Base-by-base conservation (phyloP, 2,329 filamentous ascomycete species). In the Ilyonectria robusta region DNA sequence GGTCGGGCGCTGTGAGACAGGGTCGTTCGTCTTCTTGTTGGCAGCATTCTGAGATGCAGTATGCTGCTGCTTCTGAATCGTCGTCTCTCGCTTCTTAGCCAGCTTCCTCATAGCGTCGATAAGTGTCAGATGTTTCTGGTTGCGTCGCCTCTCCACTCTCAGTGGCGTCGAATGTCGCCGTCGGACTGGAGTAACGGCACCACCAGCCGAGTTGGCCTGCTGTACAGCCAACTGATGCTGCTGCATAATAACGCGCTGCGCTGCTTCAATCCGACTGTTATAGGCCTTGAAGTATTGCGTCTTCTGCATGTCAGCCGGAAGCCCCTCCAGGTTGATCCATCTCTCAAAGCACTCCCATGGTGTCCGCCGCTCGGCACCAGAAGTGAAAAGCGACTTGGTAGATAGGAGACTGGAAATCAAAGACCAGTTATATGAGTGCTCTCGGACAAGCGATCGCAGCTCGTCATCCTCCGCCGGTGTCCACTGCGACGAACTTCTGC, bases 321-420 rank as follows among this genome's bases (percentile, higher is more conserved):
- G 85, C 1, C 95, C 94, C 81, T 98, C 96, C 13, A 98, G 84
- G 72, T 93, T 91, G 61, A 98, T 93, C 95, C 95, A 99, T 48
- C 96, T 89, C 81, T 99, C 96, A 75, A 99, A 99, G 78, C 96
- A 99, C 82, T 99, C 96, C 96, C 96, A 99, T 0, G 95, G 94
- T 3, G 95, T 98, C 54, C 96, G 89, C 68, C 96, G 89, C 78
- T 98, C 95, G 11, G 94, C 91, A 2, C 94, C 94, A 21, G 95
- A 95, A n/a, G 90, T 88, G 76, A 94, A 97, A 15, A 91, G 79
- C 0, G 94, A 97, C 59, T 89, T 90, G 17, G 92, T 87, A 2
- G 90, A 87, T 59, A 98, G 84, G 66, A 95, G 91, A 73, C 89
- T 93, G 1, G 95, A 93, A 60, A 98, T 97, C 6, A 99, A 85